phyloP scores from a whole-genome alignment of 495 filamentous ascomycete genomes.

The Bryoglossum gracile region DNA sequence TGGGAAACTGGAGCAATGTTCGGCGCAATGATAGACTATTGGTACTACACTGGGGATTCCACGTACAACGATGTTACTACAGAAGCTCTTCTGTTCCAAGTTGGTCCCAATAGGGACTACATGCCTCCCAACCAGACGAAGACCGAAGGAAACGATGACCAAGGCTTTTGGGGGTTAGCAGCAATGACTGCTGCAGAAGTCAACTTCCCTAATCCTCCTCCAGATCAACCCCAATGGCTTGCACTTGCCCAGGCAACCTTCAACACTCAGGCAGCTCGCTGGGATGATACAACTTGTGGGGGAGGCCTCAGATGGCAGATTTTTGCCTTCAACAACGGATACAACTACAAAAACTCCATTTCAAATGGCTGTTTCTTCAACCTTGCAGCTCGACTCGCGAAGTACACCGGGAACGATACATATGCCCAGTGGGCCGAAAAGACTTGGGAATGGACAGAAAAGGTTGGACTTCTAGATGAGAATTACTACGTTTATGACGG shows the following conservation, averaged over 20 bases:
- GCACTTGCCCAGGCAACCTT: conserved; percentile 76
- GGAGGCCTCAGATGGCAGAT: conserved; percentile 81
- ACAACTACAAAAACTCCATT: conserved; percentile 65
- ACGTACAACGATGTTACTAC: conserved; percentile 51
- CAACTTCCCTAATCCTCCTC: conserved; percentile 51
- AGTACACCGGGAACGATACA: conserved; percentile 62
- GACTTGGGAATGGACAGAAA: conserved; percentile 59
- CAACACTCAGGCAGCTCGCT: conserved; percentile 58
- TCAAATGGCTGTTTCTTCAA: conserved; percentile 79
- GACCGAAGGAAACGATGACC: conserved; percentile 63
- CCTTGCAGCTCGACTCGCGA: conserved; percentile 60
- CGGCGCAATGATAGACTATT: conserved; percentile 64
- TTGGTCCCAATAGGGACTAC: conserved; percentile 48
- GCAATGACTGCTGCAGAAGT: conserved; percentile 62
- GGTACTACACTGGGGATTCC: conserved; percentile 57
- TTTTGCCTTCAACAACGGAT: conserved; percentile 65
- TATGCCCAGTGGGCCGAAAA: conserved; percentile 64
- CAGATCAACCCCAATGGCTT: conserved; percentile 59
- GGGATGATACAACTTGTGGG: conserved; percentile 58
- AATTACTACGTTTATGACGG: conserved; percentile 53
- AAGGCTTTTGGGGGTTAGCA: conserved; percentile 59
- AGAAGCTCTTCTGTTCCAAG: conserved; percentile 51
- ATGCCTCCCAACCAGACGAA: conserved; percentile 57
- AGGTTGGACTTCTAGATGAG: conserved; percentile 41
- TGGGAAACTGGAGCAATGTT: conserved; percentile 79